Percentiles rank a stretch among this genome's conserved stretches.
These are phyloP conservation scores for Verticillium klebahnii DNA, from an alignment of 2,329 filamentous ascomycete genomes.

Conservation along the genomic window DNA sequence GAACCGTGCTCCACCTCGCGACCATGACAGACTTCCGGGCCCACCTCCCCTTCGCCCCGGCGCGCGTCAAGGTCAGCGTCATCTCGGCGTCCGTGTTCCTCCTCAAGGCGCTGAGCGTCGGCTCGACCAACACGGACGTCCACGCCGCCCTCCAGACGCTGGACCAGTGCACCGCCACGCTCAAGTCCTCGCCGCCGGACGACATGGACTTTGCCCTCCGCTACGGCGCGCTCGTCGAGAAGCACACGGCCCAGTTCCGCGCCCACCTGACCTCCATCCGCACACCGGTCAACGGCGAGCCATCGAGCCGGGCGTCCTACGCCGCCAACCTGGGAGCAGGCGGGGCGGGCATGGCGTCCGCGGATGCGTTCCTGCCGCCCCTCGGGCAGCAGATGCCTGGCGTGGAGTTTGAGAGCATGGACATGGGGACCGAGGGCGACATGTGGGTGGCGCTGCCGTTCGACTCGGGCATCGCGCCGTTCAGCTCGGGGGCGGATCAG, in stretches of 20 bases:
- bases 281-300: background rate
- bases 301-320: background rate
- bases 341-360: background rate
- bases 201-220: constrained; percentile 19
- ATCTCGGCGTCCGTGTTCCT: constrained; percentile 17
- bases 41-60: constrained; percentile 13
- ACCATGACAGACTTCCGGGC: constrained; percentile 10
- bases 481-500: constrained; percentile 3
- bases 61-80: constrained; percentile 13
- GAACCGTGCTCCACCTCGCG: constrained; percentile 10
- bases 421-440: background rate
- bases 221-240: constrained; percentile 17
- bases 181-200: constrained; percentile 11
- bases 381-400: background rate
- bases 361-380: background rate
- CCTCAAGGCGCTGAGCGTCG: constrained; percentile 15
- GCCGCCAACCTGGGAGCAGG: background rate
- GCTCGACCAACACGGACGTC: constrained; percentile 11
- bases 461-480: constrained; percentile 4
- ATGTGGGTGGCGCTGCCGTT: constrained; percentile 4
- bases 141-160: constrained; percentile 8
- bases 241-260: constrained; percentile 13
- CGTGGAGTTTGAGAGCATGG: background rate
- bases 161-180: constrained; percentile 12
- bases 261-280: background rate